Evolutionary conservation across 2,329 filamentous ascomycete genomes (phyloP).

Genomic region (Macrophomina pseudophaseolina): DNA sequence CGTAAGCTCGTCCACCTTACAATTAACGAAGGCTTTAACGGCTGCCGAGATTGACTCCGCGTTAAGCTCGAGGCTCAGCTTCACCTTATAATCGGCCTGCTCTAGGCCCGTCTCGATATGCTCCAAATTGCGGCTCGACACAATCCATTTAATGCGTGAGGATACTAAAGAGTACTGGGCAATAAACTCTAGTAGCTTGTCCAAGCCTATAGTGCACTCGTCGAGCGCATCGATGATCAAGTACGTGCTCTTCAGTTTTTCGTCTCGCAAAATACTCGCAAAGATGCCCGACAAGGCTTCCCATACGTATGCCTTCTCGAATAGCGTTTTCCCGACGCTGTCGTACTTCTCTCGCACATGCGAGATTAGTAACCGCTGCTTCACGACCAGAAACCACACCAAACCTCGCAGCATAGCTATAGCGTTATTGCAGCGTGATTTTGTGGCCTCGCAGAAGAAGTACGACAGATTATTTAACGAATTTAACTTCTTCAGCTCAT

Average conservation of each 20-base stretch:
- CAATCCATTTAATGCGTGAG: not conserved
- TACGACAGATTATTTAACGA: slow-evolving; percentile 32
- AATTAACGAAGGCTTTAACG: slow-evolving; percentile 45
- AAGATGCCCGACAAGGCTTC: slow-evolving; percentile 47
- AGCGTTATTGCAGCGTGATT: slow-evolving; percentile 46
- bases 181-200: not conserved
- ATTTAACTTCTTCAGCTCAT: slow-evolving; percentile 36
- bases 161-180: not conserved
- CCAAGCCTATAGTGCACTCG: not conserved
- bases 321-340: slow-evolving; percentile 40
- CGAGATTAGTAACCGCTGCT: slow-evolving; percentile 41
- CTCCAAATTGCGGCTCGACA: not conserved
- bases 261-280: slow-evolving; percentile 46
- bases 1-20: slow-evolving; percentile 41
- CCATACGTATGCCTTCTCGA: slow-evolving; percentile 49
- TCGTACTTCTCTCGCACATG: slow-evolving; percentile 46
- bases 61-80: slow-evolving; percentile 45
- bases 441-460: slow-evolving; percentile 53
- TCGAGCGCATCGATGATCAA: not conserved
- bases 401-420: slow-evolving; percentile 51
- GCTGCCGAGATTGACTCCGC: slow-evolving; percentile 39
- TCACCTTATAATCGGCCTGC: slow-evolving; percentile 28
- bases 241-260: slow-evolving; percentile 2
- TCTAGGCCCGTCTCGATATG: slow-evolving; percentile 43
- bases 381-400: slow-evolving; percentile 46